A percentile compares a stretch with the other conserved stretches of the same genome.
Evolutionary conservation across 805 yeast genomes (phyloP).

Genomic region (Blastobotrys robertii): DNA sequence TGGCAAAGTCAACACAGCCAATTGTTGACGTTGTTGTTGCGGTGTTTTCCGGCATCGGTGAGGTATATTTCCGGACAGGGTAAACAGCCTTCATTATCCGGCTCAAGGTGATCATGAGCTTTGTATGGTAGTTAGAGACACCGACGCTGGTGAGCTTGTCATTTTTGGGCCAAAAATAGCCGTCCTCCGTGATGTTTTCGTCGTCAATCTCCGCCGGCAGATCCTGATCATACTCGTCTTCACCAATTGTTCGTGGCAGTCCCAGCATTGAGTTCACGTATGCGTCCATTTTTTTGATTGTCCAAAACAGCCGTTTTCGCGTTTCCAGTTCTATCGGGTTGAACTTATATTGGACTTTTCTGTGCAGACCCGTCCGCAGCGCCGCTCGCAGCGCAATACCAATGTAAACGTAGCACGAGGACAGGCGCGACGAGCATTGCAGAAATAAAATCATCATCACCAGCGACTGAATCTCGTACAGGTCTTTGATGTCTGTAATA

Average conservation of each 20-base stretch:
- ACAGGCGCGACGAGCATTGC: slow-evolving; percentile 79
- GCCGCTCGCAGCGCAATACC: slow-evolving; percentile 83
- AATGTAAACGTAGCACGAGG: slow-evolving; percentile 81
- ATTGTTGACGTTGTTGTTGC: slow-evolving; percentile 5
- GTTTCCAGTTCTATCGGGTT: slow-evolving; percentile 77
- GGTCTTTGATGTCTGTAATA: slow-evolving; percentile 74
- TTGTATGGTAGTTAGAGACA: slow-evolving; percentile 80
- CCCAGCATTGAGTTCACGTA: slow-evolving; percentile 84
- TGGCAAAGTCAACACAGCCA: slow-evolving; percentile 10
- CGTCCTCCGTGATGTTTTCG: slow-evolving; percentile 67
- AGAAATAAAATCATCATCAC: slow-evolving; percentile 78
- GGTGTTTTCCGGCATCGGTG: slow-evolving; percentile 8
- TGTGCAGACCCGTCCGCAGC: slow-evolving; percentile 70
- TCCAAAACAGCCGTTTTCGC: slow-evolving; percentile 78
- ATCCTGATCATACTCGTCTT: slow-evolving; percentile 80
- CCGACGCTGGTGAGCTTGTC: slow-evolving; percentile 59
- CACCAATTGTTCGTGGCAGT: slow-evolving; percentile 64
- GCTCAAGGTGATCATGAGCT: slow-evolving; percentile 57
- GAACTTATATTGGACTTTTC: slow-evolving; percentile 52
- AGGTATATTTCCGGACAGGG: slow-evolving; percentile 48
- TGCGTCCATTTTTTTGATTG: slow-evolving; percentile 83
- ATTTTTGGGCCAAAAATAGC: slow-evolving; percentile 40
- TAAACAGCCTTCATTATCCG: slow-evolving; percentile 65
- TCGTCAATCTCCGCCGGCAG: slow-evolving; percentile 80
- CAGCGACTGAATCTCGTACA: slow-evolving; percentile 73